phyloP scores from a whole-genome alignment of 2,329 filamentous ascomycete species.

The Venturia pyrina region DNA sequence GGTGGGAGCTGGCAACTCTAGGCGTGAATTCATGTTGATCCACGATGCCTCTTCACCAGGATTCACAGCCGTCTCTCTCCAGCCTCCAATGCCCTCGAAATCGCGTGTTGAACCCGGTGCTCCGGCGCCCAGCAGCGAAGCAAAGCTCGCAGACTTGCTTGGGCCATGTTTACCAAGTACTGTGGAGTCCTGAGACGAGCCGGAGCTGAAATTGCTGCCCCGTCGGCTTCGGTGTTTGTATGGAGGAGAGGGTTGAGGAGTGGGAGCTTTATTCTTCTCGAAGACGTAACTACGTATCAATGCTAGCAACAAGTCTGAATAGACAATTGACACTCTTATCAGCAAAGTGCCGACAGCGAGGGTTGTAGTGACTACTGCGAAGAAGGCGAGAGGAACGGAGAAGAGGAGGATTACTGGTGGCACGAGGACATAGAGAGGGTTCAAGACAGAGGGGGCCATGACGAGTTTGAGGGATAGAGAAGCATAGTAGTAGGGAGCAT shows the following conservation, averaged over 20 bases:
- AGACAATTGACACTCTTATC: constrained; percentile 31
- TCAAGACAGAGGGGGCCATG: constrained; percentile 10
- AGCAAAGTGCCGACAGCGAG: constrained; percentile 29
- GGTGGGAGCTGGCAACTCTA: constrained; percentile 25
- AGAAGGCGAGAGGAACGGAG: constrained; percentile 29
- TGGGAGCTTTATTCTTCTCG: constrained; percentile 13
- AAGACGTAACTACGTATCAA: constrained; percentile 28
- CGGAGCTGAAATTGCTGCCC: constrained; percentile 12
- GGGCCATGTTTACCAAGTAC: not conserved
- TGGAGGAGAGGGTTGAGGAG: constrained; percentile 11
- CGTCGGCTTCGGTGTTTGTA: constrained; percentile 3
- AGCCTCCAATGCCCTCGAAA: constrained; percentile 35
- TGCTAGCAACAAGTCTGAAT: constrained; percentile 31
- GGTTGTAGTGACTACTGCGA: constrained; percentile 29
- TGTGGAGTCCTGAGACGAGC: not conserved
- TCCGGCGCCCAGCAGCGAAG: constrained; percentile 24
- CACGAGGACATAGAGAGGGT: constrained; percentile 18
- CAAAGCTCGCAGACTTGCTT: constrained; percentile 23
- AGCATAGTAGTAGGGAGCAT: not conserved
- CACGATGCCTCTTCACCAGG: constrained; percentile 34
- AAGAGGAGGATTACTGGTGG: constrained; percentile 27
- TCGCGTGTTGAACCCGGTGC: constrained; percentile 23
- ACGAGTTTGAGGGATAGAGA: not conserved
- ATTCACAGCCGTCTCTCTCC: constrained; percentile 24
- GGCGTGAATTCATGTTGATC: constrained; percentile 33